phyloP scores from a whole-genome alignment of 805 yeast species.

The Saturnispora besseyi region DNA sequence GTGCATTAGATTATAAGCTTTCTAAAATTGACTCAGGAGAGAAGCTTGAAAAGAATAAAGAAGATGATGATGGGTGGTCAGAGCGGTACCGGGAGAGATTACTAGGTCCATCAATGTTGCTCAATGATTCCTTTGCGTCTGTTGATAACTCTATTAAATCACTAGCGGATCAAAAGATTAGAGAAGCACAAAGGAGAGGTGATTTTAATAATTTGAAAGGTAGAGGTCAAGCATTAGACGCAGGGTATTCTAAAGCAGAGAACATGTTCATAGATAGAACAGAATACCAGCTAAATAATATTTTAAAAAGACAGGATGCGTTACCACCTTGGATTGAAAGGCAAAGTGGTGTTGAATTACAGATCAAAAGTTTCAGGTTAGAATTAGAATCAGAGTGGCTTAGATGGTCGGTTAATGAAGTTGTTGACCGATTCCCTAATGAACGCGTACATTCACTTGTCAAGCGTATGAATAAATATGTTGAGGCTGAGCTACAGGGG shows the following conservation, averaged over 20 bases:
- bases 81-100: conserved; percentile 58
- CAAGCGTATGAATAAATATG: conserved; percentile 12
- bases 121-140: conserved; percentile 33
- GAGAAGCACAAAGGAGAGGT: conserved; percentile 64
- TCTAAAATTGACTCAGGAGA: conserved; percentile 30
- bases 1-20: conserved; percentile 53
- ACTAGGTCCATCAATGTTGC: conserved; percentile 45
- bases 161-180: conserved; percentile 67
- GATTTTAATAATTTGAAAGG: conserved; percentile 47
- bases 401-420: conserved; percentile 22
- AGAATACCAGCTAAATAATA: conserved; percentile 72
- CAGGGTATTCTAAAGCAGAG: conserved; percentile 28
- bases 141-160: conserved; percentile 48
- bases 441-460: conserved; percentile 14
- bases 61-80: conserved; percentile 41
- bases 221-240: conserved; percentile 53
- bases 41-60: conserved; percentile 14
- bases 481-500: conserved; percentile 16
- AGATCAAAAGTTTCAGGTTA: conserved; percentile 39
- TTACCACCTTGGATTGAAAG: conserved; percentile 88
- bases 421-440: conserved; percentile 23
- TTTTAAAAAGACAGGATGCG: conserved; percentile 66
- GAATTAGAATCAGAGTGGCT: conserved; percentile 36
- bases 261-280: conserved; percentile 56
- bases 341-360: conserved; percentile 47